Evolutionary conservation across 2,329 filamentous ascomycete species (phyloP).

Genomic region (Cordyceps cateniannulata): DNA sequence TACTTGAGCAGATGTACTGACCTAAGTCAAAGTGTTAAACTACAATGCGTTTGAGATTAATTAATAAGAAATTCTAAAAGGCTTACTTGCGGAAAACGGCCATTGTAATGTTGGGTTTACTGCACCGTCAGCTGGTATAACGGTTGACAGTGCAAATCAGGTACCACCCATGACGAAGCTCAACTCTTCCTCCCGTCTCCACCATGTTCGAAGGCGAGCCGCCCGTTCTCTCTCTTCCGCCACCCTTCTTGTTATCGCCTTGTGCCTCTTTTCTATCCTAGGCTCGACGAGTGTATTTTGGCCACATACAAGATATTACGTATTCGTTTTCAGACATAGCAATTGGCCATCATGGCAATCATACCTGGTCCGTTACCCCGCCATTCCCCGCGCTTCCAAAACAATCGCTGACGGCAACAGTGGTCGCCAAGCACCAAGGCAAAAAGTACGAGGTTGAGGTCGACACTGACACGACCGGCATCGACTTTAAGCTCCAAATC

Average conservation of each 20-base stretch:
- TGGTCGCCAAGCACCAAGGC: slow-evolving; percentile 90
- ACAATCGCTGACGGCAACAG: slow-evolving; percentile 36
- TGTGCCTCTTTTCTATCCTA: neutral
- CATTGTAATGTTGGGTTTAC: neutral
- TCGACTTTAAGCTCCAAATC: slow-evolving; percentile 92
- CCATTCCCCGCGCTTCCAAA: slow-evolving; percentile 11
- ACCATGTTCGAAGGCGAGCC: slow-evolving; percentile 11
- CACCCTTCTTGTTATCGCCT: neutral
- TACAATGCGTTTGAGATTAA: too few relatives aligned
- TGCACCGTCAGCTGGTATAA: neutral
- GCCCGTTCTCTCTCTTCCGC: neutral
- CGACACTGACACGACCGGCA: slow-evolving; percentile 75
- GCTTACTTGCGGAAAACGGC: too few relatives aligned
- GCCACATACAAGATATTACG: neutral
- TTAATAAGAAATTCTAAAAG: too few relatives aligned
- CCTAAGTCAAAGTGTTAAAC: too few relatives aligned
- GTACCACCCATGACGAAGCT: slow-evolving; percentile 30
- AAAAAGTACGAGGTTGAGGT: slow-evolving; percentile 94
- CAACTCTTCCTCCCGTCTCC: slow-evolving; percentile 14
- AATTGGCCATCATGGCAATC: slow-evolving; percentile 45
- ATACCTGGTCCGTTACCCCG: slow-evolving; percentile 42
- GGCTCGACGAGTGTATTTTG: neutral
- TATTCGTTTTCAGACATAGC: slow-evolving; percentile 3
- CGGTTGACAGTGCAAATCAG: slow-evolving; percentile 16
- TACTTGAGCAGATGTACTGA: too few relatives aligned